Evolutionary conservation across 1,284 basidiomycete genomes (phyloP), one percentile per base, ranked within the genome.

Genomic region (Dichomitus squalens): DNA sequence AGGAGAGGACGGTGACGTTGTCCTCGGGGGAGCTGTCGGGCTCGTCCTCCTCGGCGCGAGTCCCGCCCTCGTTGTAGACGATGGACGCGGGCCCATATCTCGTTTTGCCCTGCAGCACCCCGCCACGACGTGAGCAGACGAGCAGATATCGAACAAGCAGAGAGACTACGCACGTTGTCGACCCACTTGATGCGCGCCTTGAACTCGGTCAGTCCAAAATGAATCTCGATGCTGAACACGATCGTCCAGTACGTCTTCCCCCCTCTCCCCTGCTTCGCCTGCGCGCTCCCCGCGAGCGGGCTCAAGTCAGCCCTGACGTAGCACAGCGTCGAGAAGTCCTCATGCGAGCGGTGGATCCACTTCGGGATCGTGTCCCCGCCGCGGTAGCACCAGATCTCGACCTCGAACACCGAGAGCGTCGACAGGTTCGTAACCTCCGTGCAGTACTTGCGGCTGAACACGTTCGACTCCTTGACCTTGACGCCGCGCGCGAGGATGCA

Each of bases 151-250:
- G 58, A n/a, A 16, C 6, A 53, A 48, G 7, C 60, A 63, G 36
- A 34, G 20, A 20, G 25, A 7, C 7, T 3, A 74, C 84, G 60
- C 66, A 89, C 88, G 66, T 87, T 84, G 66, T 91, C 88, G 44
- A 84, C 78, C 89, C 88, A 91, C 70, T 90, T 91, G 59, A 91
- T 90, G 53, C 89, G 79, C 1, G 89, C 87, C 69, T 77, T 87
- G 74, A 91, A 90, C 71, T 92, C 89, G 0, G 88, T 91, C 61
- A 90, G 68, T 38, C 89, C 89, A 60, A 91, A 91, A 68, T 90
- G 87, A 55, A 92, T 90, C 68, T 91, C 89, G 34, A 92, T 85
- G 34, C 86, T 87, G 70, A 90, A 91, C 20, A 90, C 84, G 58
- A 90, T 90, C 20, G 87, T 89, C 87, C 87, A 90, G 63, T 90